phyloP scores from a whole-genome alignment of 371 early-diverging fungal species.

The Apophysomyces trapeziformis region DNA sequence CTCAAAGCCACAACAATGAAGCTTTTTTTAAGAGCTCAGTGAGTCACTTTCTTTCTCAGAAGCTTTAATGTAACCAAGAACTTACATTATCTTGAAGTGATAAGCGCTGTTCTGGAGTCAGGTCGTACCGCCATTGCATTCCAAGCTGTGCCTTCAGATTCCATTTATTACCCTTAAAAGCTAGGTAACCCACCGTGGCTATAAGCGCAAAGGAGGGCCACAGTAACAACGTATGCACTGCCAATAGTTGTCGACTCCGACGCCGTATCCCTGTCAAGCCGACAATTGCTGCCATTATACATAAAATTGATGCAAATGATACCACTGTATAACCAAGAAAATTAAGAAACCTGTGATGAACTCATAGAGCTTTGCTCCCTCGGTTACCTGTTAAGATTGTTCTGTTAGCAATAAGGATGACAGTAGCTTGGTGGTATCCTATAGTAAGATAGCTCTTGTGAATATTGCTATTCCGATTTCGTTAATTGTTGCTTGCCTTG shows the following conservation, averaged over 20 bases:
- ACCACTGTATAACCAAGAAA: constrained; percentile 14
- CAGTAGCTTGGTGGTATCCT: constrained; percentile 22
- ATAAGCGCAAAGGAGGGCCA: constrained; percentile 39
- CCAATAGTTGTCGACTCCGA: constrained; percentile 21
- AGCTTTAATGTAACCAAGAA: neutral
- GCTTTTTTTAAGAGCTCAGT: constrained; percentile 1
- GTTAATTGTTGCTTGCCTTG: constrained; percentile 10
- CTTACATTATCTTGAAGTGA: constrained; percentile 29
- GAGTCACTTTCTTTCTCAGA: neutral
- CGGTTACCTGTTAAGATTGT: constrained; percentile 19
- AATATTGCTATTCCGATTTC: neutral
- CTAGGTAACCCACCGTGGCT: constrained; percentile 28
- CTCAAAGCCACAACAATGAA: constrained; percentile 41
- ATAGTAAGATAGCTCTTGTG: neutral
- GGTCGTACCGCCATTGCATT: constrained; percentile 32
- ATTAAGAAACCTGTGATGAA: neutral
- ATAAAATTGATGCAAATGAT: constrained; percentile 20
- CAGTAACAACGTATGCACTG: constrained; percentile 24
- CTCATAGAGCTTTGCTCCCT: neutral
- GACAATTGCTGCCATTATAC: constrained; percentile 23
- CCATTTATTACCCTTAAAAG: constrained; percentile 32
- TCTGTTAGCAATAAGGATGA: constrained; percentile 22
- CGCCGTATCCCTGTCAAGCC: constrained; percentile 26
- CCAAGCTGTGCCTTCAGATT: constrained; percentile 32
- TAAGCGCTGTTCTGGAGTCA: constrained; percentile 12